Evolutionary conservation across 1,284 basidiomycete genomes (phyloP).

Genomic region (Leccinum pachyderme): DNA sequence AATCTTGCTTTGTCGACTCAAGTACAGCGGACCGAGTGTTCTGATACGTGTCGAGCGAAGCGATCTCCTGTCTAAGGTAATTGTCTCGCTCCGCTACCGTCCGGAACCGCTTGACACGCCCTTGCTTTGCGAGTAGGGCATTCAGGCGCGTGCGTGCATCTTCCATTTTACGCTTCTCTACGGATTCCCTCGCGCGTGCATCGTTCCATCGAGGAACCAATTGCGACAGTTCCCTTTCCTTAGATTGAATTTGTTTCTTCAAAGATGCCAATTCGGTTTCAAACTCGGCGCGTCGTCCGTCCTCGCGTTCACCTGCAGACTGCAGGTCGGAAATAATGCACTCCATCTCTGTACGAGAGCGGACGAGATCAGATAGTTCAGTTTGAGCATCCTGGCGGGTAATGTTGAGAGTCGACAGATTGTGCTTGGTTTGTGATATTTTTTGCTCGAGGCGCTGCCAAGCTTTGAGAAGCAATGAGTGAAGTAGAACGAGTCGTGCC

Average conservation of each 20-base stretch:
- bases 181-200: conserved; percentile 53
- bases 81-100: conserved; percentile 80
- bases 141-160: conserved; percentile 67
- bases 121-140: conserved; percentile 84
- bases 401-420: conserved; percentile 65
- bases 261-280: conserved; percentile 65
- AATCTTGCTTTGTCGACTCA: conserved; percentile 46
- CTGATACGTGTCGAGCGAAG: conserved; percentile 60
- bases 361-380: conserved; percentile 79
- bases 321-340: conserved; percentile 82
- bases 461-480: conserved; percentile 3
- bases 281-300: conserved; percentile 63
- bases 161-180: conserved; percentile 73
- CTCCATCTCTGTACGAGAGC: conserved; percentile 77
- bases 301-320: conserved; percentile 56
- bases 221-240: conserved; percentile 60
- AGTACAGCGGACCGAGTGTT: conserved; percentile 50
- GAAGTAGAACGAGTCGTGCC: conserved; percentile 22
- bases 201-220: conserved; percentile 69
- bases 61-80: conserved; percentile 74
- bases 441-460: conserved; percentile 69
- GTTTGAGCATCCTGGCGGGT: conserved; percentile 71
- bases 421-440: conserved; percentile 71
- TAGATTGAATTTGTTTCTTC: conserved; percentile 58
- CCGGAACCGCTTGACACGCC: conserved; percentile 82